Conservation (phyloP, 2,329 filamentous ascomycete genomes). For the Exophiala sideris region DNA sequence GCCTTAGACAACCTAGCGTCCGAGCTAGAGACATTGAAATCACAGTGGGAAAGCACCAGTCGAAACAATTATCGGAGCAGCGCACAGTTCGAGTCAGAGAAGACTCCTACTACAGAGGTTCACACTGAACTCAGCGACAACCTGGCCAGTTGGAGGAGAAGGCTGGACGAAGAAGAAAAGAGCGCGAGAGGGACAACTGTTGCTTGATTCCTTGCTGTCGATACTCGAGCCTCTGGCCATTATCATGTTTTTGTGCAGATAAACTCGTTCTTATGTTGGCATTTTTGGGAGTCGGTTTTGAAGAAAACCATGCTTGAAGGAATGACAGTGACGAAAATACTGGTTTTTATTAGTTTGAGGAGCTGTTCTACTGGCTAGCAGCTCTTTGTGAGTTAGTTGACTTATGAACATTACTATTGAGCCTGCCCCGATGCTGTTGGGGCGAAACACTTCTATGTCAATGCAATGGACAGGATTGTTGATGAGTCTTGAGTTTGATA, state of each 20-base stretch:
- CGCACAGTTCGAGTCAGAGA: slow-evolving; percentile 83
- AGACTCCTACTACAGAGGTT: slow-evolving; percentile 46
- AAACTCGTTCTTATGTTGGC: neutral
- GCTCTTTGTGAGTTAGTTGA: neutral
- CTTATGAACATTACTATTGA: neutral
- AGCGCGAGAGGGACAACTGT: slow-evolving; percentile 10
- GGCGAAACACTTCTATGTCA: neutral
- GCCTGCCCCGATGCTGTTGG: too few species aligned
- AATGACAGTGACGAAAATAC: neutral
- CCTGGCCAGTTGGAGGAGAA: slow-evolving; percentile 74
- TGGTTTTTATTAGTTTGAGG: neutral
- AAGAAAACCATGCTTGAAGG: neutral
- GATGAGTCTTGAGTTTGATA: too few species aligned
- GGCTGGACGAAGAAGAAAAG: slow-evolving; percentile 61
- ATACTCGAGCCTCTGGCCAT: neutral
- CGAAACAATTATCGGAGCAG: slow-evolving; percentile 91
- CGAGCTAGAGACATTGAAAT: slow-evolving; percentile 85
- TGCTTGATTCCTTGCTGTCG: slow-evolving; percentile 1
- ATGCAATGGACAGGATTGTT: neutral
- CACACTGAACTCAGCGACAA: slow-evolving; percentile 60
- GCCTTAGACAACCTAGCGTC: slow-evolving; percentile 88
- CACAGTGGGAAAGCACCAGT: slow-evolving; percentile 93
- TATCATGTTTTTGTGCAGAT: slow-evolving; percentile 9
- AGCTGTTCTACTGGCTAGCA: neutral
- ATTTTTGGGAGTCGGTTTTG: neutral